A percentile compares a stretch with the other conserved stretches of the same genome.
Evolutionary conservation across 345 rosid species (phyloP).

Genomic region (Viola odorata): DNA sequence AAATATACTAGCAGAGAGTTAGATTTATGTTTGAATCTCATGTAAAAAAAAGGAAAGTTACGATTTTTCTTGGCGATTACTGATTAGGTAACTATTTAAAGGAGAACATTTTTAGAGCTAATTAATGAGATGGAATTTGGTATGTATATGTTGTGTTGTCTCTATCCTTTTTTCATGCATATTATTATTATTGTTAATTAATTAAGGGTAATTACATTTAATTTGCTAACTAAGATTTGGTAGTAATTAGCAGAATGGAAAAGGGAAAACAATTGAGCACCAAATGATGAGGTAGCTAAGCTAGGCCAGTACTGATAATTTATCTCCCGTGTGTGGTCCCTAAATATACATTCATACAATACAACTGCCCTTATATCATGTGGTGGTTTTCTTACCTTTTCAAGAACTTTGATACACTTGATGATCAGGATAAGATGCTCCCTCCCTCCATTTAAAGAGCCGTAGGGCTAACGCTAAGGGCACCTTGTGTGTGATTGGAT

Average conservation of each 20-base stretch:
- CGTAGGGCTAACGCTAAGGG: no score
- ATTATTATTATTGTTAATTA: no score
- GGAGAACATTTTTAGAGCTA: no score
- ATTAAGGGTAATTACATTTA: not conserved
- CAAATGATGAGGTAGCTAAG: conserved; percentile 4
- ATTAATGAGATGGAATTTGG: no score
- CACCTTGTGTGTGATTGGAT: no score
- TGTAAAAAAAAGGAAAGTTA: no score
- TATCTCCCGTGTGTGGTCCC: not conserved
- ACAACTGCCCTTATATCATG: not conserved
- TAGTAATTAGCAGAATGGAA: not conserved
- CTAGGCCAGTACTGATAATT: not conserved
- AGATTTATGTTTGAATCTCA: no score
- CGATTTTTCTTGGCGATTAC: no score
- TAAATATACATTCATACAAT: not conserved
- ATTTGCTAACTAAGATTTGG: not conserved
- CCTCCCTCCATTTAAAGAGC: not conserved
- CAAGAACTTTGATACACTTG: not conserved
- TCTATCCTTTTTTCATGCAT: not conserved
- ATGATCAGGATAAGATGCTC: not conserved
- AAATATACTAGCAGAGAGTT: no score
- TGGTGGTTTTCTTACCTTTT: not conserved
- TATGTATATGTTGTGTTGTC: no score
- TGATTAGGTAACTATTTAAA: no score
- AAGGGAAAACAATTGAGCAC: conserved; percentile 6